Conservation (phyloP, 1,284 basidiomycete genomes). For the Melampsora americana region DNA sequence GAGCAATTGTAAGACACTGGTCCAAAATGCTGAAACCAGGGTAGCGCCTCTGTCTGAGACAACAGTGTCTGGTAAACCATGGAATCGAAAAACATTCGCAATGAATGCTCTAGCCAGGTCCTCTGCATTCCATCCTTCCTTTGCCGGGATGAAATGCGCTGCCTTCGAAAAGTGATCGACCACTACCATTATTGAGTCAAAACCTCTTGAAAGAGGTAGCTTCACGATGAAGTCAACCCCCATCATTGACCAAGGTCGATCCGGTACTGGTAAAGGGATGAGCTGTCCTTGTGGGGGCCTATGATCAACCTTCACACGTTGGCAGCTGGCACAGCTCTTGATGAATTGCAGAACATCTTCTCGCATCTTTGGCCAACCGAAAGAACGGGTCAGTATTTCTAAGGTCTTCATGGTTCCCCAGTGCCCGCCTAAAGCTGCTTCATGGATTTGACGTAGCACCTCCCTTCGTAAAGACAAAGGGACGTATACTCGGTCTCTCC, state of each 20-base stretch:
- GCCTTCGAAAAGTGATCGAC: too few relatives aligned
- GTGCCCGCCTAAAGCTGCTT: neutral
- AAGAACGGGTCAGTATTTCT: neutral
- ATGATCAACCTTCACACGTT: neutral
- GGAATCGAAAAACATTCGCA: neutral
- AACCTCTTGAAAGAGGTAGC: conserved; percentile 56
- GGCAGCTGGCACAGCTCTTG: conserved; percentile 16
- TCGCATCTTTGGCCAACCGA: conserved; percentile 7
- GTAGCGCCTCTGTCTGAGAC: neutral
- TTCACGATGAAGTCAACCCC: conserved; percentile 59
- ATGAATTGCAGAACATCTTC: conserved; percentile 2
- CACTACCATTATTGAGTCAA: conserved; percentile 56
- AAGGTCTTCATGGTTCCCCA: neutral
- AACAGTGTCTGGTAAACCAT: neutral
- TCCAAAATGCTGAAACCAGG: neutral
- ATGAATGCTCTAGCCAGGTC: neutral
- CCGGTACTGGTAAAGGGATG: conserved; percentile 52
- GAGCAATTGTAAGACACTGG: neutral
- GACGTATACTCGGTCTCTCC: neutral
- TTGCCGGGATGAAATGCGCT: conserved; percentile 51
- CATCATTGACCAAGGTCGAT: conserved; percentile 56
- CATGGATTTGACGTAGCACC: neutral
- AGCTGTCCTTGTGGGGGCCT: conserved; percentile 52
- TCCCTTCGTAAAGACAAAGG: neutral
- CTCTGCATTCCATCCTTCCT: neutral